Conservation (phyloP, 805 yeast species). For the Candida incommunis region DNA sequence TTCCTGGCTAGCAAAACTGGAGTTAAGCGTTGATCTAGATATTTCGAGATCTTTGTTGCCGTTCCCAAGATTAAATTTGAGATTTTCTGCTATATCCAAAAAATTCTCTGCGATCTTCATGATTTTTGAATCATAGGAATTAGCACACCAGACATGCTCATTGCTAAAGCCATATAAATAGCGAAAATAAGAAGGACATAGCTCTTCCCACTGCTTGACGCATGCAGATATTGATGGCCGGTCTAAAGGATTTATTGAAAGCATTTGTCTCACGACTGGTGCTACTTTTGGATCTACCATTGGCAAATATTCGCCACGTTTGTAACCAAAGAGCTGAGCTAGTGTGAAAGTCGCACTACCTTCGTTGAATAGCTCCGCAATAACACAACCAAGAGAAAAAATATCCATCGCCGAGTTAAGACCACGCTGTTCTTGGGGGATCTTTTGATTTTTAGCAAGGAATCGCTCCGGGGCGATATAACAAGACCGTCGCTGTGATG, state of each 20-base stretch:
- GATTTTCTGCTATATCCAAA: not conserved
- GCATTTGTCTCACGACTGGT: conserved; percentile 48
- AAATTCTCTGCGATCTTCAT: not conserved
- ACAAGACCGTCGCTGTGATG: conserved; percentile 73
- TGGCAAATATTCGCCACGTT: conserved; percentile 52
- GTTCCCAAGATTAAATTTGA: conserved; percentile 33
- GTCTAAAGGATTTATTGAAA: conserved; percentile 43
- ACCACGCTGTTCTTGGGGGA: conserved; percentile 16
- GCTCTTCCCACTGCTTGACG: not conserved
- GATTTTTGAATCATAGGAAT: not conserved
- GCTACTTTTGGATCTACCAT: conserved; percentile 38
- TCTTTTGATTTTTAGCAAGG: conserved; percentile 17
- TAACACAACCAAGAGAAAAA: conserved; percentile 46
- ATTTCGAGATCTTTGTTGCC: conserved; percentile 45
- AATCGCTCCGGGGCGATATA: conserved; percentile 94
- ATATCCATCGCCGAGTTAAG: conserved; percentile 64
- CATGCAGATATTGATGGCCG: conserved; percentile 40
- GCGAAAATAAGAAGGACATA: not conserved
- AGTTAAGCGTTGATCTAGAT: conserved; percentile 51
- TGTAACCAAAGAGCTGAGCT: conserved; percentile 75
- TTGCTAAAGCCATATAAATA: not conserved
- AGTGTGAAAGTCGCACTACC: conserved; percentile 79
- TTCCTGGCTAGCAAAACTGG: conserved; percentile 29
- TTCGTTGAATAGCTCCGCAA: conserved; percentile 78
- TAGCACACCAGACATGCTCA: not conserved